phyloP scores from a whole-genome alignment of 176 grass and related monocot species.

The Luzula sylvatica region DNA sequence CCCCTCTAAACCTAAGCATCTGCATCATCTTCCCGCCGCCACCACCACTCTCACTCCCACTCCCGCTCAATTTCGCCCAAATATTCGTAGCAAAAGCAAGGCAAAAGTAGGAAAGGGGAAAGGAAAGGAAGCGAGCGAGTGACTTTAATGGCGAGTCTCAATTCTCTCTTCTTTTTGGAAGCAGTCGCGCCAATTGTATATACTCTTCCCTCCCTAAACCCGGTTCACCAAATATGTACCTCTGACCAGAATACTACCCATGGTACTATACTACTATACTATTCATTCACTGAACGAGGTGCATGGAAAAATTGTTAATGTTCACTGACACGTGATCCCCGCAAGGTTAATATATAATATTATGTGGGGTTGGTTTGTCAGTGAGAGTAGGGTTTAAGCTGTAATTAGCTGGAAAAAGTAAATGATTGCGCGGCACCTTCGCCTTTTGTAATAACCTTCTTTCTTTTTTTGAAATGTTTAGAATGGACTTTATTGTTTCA shows the following conservation, averaged over 20 bases:
- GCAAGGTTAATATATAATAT: neutral
- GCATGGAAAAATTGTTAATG: neutral
- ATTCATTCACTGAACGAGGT: neutral
- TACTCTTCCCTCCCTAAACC: too few relatives aligned
- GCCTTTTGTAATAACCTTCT: slow-evolving; percentile 14
- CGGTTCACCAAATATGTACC: too few relatives aligned
- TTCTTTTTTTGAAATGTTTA: too few relatives aligned
- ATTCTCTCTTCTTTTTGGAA: slow-evolving; percentile 8
- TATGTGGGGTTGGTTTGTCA: neutral
- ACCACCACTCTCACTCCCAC: too few relatives aligned
- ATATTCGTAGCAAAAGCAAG: neutral
- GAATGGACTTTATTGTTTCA: too few relatives aligned
- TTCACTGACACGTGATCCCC: neutral
- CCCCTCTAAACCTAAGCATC: slow-evolving; percentile 48
- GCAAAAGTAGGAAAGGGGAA: neutral
- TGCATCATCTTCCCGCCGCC: slow-evolving; percentile 40
- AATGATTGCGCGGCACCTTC: slow-evolving; percentile 26
- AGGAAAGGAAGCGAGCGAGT: slow-evolving; percentile 18
- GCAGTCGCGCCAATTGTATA: slow-evolving; percentile 13
- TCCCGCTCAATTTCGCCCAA: neutral
- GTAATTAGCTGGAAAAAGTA: neutral
- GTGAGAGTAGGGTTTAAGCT: neutral
- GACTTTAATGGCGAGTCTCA: slow-evolving; percentile 18
- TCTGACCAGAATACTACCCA: too few relatives aligned
- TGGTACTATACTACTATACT: too few relatives aligned